A percentile compares a stretch with the other conserved stretches of the same genome.
These are phyloP conservation scores for Dryas drummondii DNA, from an alignment of 306 rosid genomes.

Conservation along the genomic window DNA sequence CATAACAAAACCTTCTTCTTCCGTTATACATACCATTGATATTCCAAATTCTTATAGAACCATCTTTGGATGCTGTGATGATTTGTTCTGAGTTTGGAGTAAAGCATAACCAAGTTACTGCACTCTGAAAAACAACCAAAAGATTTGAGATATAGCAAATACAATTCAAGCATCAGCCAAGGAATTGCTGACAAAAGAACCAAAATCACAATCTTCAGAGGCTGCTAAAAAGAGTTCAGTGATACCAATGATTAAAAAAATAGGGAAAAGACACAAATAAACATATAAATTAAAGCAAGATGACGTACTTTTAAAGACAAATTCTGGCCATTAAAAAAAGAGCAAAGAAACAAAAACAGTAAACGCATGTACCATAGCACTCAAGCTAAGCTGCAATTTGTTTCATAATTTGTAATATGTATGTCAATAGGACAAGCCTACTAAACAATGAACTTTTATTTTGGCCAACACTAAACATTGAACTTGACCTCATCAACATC, in stretches of 20 bases:
- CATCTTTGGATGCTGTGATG: constrained; percentile 96
- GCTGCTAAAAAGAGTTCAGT: neutral
- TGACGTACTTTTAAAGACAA: too few relatives aligned
- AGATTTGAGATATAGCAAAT: constrained; percentile 5
- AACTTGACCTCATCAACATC: neutral
- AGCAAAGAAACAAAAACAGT: neutral
- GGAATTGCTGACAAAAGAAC: neutral
- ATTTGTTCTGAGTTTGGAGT: constrained; percentile 79
- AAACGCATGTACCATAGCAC: neutral
- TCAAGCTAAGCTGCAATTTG: neutral
- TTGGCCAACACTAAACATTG: neutral
- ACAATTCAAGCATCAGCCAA: constrained; percentile 12
- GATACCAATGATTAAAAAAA: neutral
- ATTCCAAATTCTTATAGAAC: constrained; percentile 90
- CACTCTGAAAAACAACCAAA: constrained; percentile 62
- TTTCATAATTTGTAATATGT: neutral
- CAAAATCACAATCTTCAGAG: neutral
- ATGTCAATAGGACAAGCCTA: too few relatives aligned
- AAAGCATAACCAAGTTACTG: constrained; percentile 98
- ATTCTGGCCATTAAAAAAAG: too few relatives aligned
- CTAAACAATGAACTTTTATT: neutral
- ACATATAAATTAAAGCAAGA: too few relatives aligned
- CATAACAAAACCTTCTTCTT: constrained; percentile 12
- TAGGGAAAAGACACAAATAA: neutral
- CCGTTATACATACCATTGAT: constrained; percentile 69